These are phyloP conservation scores for Neoboletus subvelutipes DNA, from an alignment of 768 basidiomycete species.

Conservation along the genomic window DNA sequence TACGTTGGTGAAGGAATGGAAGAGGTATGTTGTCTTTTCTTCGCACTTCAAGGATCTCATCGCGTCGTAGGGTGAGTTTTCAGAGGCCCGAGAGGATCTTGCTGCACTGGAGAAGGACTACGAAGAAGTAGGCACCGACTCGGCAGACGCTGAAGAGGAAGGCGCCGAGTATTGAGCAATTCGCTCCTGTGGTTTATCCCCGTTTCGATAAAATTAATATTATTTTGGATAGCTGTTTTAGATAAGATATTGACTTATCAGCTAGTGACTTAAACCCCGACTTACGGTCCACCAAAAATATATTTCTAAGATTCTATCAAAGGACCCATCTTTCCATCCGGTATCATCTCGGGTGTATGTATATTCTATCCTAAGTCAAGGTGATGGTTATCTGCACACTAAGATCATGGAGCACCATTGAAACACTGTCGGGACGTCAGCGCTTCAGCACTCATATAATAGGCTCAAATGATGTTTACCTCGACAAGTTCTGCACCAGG, in stretches of 20 bases:
- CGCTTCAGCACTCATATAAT: neutral
- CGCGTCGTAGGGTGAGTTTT: slow-evolving; percentile 80
- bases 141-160: slow-evolving; percentile 69
- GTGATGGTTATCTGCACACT: slow-evolving; percentile 39
- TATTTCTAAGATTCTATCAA: slow-evolving; percentile 5
- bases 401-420: slow-evolving; percentile 33
- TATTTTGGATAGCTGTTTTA: slow-evolving; percentile 4
- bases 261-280: slow-evolving; percentile 1
- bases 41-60: slow-evolving; percentile 11
- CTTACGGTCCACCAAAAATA: neutral
- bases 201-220: neutral
- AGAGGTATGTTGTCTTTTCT: slow-evolving; percentile 48
- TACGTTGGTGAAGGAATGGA: slow-evolving; percentile 99
- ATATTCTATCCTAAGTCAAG: slow-evolving; percentile 4
- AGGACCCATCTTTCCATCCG: neutral
- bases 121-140: slow-evolving; percentile 83
- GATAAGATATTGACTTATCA: slow-evolving; percentile 11
- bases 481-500: slow-evolving; percentile 70
- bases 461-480: slow-evolving; percentile 40
- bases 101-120: slow-evolving; percentile 97
- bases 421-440: slow-evolving; percentile 20
- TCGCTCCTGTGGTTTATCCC: neutral
- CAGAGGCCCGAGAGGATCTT: slow-evolving; percentile 96
- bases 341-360: neutral
- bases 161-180: slow-evolving; percentile 47